A percentile compares a stretch with the other conserved stretches of the same genome.
phyloP scores from a whole-genome alignment of 2,329 filamentous ascomycete species.

The Talaromyces albobiverticillius region DNA sequence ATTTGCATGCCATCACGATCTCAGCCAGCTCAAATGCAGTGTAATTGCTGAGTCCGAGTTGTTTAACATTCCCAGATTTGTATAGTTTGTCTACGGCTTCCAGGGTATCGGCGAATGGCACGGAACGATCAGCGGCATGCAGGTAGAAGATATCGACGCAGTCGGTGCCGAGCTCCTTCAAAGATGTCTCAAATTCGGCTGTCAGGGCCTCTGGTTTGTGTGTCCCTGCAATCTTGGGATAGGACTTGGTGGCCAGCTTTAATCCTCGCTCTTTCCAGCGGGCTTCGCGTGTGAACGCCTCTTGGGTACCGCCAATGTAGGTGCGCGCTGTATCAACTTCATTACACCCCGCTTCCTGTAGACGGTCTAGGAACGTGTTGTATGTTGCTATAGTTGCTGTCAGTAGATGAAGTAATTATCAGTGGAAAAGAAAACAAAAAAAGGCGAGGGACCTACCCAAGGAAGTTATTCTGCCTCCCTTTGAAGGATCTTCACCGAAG shows the following conservation, averaged over 20 bases:
- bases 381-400: too few relatives aligned
- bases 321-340: not conserved
- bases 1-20: constrained; percentile 27
- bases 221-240: not conserved
- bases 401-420: too few relatives aligned
- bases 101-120: constrained; percentile 12
- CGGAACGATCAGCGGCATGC: not conserved
- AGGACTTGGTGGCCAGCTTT: not conserved
- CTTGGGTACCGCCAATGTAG: not conserved
- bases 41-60: constrained; percentile 36
- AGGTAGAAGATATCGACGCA: not conserved
- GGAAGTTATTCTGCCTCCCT: too few relatives aligned
- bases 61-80: constrained; percentile 29
- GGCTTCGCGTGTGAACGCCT: not conserved
- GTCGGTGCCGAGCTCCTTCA: not conserved
- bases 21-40: constrained; percentile 25
- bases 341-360: too few relatives aligned
- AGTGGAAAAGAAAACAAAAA: too few relatives aligned
- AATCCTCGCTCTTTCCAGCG: not conserved
- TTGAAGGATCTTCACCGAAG: too few relatives aligned
- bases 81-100: constrained; percentile 30
- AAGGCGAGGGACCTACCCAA: too few relatives aligned
- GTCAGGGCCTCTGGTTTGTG: constrained; percentile 14
- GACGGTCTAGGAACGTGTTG: too few relatives aligned
- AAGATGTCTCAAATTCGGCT: not conserved